Evolutionary conservation across 805 yeast genomes (phyloP), one percentile per base, ranked within the genome.

Genomic region (Cyberlindnera mrakii): DNA sequence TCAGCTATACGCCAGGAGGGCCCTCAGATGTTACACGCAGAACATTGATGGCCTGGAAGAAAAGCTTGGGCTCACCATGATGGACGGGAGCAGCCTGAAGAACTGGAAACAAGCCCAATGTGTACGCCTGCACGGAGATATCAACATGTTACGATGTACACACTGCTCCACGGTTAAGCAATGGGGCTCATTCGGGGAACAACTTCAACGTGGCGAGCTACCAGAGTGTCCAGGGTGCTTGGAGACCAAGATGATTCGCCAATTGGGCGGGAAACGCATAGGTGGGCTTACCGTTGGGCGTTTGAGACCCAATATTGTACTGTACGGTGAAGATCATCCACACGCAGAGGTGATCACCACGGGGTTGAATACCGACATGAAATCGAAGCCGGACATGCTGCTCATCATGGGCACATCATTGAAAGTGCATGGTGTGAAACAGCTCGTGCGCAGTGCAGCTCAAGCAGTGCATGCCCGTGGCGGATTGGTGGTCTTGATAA

Each of bases 261-360:
- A 74, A 13, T 69, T 67, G 44, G 63, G 70, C 15, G 98, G 98
- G 4, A 89, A 89, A 61, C 65, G 99, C 43, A 59, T 75, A 8
- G 78, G 85, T 1, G 82, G 86, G 0, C 15, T 37, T 14, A 68
- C 69, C 35, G 76, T 82, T 5, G 99, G 99, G 0, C 63, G 78
- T 20, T 65, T 93, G 35, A 72, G 96, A 44, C 99, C 99, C 5
- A 84, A 84, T 54, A 89, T 91, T 45, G 96, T 91, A 2, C 70
- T 91, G 18, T 91, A 91, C 60, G 97, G 97, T 2, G 98, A 91
- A 58, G 82, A 89, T 54, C 98, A 91, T 62, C 96, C 96, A 1
- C 78, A 79, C 48, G 80, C 89, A 5, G 96, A 87, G 47, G 65
- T 71, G n/a, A 78, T 91, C 34, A 84, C 95, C 3, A 72, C 71